Percentiles rank a stretch among this genome's conserved stretches.
These are phyloP conservation scores for Aureobasidium sp. DNA, from an alignment of 2,329 filamentous ascomycete species.

Conservation along the genomic window DNA sequence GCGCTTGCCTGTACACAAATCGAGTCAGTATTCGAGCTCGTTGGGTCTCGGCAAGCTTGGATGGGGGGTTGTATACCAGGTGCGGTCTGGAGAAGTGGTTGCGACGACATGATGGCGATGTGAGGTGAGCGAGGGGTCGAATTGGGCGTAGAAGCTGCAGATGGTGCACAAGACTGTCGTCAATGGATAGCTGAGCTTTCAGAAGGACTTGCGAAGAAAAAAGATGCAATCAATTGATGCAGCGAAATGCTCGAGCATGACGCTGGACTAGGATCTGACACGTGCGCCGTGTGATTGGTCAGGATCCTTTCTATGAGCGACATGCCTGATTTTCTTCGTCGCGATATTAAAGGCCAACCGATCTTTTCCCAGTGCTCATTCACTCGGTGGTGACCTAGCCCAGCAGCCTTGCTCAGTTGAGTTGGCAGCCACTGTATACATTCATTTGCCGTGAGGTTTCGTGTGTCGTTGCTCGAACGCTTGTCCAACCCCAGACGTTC, in stretches of 20 bases:
- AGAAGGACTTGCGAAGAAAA: slow-evolving; percentile 15
- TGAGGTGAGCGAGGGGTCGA: background rate
- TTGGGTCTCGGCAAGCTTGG: background rate
- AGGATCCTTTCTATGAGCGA: background rate
- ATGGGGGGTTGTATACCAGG: slow-evolving; percentile 54
- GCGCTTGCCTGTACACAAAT: slow-evolving; percentile 65
- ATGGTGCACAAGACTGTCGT: background rate
- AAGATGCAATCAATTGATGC: slow-evolving; percentile 15
- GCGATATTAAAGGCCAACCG: background rate
- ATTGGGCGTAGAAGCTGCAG: background rate
- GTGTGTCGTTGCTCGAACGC: background rate
- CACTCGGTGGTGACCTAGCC: background rate
- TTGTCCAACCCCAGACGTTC: background rate
- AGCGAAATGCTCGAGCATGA: slow-evolving; percentile 6
- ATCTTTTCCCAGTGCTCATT: background rate
- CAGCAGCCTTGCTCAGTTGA: background rate
- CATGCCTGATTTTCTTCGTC: background rate
- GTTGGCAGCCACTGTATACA: background rate
- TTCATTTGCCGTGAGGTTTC: background rate
- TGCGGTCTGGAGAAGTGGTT: slow-evolving; percentile 89
- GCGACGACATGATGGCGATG: slow-evolving; percentile 68
- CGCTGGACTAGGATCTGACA: background rate
- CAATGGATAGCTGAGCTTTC: slow-evolving; percentile 4
- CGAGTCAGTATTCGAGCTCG: slow-evolving; percentile 1
- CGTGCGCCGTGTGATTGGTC: slow-evolving; percentile 10